phyloP scores from a whole-genome alignment of 2,329 filamentous ascomycete genomes.

The Cercospora beticola region DNA sequence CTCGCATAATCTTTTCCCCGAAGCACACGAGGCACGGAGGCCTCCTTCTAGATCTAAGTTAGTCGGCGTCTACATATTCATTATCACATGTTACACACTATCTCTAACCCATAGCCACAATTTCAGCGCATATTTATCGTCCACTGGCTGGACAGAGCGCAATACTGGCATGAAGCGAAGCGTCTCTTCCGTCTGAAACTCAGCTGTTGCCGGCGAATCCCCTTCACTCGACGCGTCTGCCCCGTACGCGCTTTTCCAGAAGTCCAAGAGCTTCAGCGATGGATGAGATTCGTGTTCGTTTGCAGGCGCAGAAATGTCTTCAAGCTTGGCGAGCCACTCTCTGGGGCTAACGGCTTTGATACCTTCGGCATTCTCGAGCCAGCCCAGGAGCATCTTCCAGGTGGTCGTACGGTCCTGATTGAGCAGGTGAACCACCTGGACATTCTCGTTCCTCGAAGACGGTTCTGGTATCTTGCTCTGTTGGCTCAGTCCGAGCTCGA shows the following conservation, averaged over 20 bases:
- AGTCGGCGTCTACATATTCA: background rate
- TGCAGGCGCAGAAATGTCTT: conserved; percentile 31
- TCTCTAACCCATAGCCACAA: conserved; percentile 45
- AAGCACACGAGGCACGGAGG: background rate
- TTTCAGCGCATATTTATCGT: conserved; percentile 46
- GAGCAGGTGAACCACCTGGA: background rate
- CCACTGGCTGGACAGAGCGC: conserved; percentile 41
- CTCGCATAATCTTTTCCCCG: background rate
- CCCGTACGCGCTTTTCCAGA: conserved; percentile 51
- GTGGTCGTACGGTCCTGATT: background rate
- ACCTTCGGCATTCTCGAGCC: conserved; percentile 41
- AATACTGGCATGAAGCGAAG: conserved; percentile 38
- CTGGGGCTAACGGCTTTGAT: conserved; percentile 45
- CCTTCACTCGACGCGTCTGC: background rate
- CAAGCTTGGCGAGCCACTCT: conserved; percentile 47
- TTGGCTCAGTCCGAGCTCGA: conserved; percentile 37
- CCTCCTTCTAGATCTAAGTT: background rate
- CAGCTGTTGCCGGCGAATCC: background rate
- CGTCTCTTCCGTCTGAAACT: background rate
- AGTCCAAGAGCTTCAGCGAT: conserved; percentile 49
- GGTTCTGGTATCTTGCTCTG: conserved; percentile 24
- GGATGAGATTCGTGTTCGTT: conserved; percentile 49
- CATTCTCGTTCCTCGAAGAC: conserved; percentile 46
- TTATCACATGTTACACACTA: conserved; percentile 26
- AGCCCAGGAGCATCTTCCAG: conserved; percentile 51